phyloP scores from a whole-genome alignment of 2,329 filamentous ascomycete genomes.

The Penicillium olsonii region DNA sequence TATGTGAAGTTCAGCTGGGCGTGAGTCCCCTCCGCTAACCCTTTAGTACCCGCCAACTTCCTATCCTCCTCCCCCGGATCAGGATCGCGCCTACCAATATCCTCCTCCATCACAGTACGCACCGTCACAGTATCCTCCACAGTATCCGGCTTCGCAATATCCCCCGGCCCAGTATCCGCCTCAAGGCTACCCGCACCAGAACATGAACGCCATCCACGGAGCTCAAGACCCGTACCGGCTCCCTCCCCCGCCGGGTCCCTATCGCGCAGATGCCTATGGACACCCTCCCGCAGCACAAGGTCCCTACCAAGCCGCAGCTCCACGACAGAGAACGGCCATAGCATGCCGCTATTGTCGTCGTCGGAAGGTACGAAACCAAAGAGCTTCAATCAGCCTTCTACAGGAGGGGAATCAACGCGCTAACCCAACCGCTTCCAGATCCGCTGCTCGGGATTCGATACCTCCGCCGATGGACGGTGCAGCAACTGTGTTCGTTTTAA shows the following conservation, averaged over 20 bases:
- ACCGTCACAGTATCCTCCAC: conserved; percentile 24
- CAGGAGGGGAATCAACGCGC: not conserved
- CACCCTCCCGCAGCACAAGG: conserved; percentile 41
- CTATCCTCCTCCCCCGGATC: conserved; percentile 32
- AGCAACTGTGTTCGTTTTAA: conserved; percentile 73
- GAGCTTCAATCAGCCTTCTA: no score
- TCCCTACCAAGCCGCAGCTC: conserved; percentile 49
- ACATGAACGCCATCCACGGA: conserved; percentile 46
- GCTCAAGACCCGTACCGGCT: conserved; percentile 47
- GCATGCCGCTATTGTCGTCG: conserved; percentile 55
- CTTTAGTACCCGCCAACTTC: conserved; percentile 35
- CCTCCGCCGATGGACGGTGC: conserved; percentile 70
- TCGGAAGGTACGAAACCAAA: conserved; percentile 50
- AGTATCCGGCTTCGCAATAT: conserved; percentile 38
- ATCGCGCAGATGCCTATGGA: conserved; percentile 45
- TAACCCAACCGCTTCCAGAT: conserved; percentile 54
- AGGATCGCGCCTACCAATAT: conserved; percentile 35
- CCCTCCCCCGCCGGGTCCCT: conserved; percentile 45
- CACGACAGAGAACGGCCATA: conserved; percentile 54
- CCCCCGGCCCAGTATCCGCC: conserved; percentile 31
- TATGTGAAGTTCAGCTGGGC: conserved; percentile 28
- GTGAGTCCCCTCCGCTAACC: conserved; percentile 1
- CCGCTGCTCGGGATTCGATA: conserved; percentile 74
- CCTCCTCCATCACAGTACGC: conserved; percentile 40
- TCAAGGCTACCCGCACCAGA: conserved; percentile 38